These are phyloP conservation scores for Arachis stenosperma DNA, from an alignment of 306 rosid genomes.

Conservation along the genomic window DNA sequence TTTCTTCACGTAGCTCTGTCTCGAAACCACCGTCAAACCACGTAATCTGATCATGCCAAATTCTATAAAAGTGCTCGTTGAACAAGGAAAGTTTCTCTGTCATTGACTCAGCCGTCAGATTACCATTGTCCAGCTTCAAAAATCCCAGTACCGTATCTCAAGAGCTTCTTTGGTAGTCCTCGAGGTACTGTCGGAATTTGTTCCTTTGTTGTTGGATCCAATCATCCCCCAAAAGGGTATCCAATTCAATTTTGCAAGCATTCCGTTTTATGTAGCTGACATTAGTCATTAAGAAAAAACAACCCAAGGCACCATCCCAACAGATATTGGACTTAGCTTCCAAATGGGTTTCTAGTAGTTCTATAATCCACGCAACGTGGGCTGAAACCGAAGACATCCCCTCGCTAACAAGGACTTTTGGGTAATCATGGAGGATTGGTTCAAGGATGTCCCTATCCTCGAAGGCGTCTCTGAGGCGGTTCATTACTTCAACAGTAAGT, in stretches of 20 bases:
- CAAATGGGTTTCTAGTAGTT: constrained; percentile 44
- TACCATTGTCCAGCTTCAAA: constrained; percentile 46
- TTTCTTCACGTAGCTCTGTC: constrained; percentile 57
- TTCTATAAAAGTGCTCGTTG: constrained; percentile 59
- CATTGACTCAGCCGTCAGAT: constrained; percentile 38
- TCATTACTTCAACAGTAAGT: neutral
- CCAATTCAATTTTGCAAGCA: constrained; percentile 6
- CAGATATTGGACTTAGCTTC: no score
- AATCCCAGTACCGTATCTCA: constrained; percentile 60
- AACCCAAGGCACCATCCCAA: no score
- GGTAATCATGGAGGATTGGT: neutral
- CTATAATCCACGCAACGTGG: constrained; percentile 65
- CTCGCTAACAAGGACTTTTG: constrained; percentile 2
- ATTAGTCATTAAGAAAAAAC: neutral
- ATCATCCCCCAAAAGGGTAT: constrained; percentile 50
- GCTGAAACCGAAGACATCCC: constrained; percentile 45
- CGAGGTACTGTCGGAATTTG: constrained; percentile 52
- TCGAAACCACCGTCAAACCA: neutral
- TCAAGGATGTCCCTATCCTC: neutral
- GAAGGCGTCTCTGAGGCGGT: neutral
- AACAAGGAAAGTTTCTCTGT: constrained; percentile 64
- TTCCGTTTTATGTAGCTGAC: constrained; percentile 49
- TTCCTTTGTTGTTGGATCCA: constrained; percentile 63
- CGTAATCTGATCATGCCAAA: constrained; percentile 52
- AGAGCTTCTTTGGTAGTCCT: constrained; percentile 61